These are phyloP conservation scores for Beta macrorhiza DNA, from an alignment of 179 eudicot genomes.

Conservation along the genomic window DNA sequence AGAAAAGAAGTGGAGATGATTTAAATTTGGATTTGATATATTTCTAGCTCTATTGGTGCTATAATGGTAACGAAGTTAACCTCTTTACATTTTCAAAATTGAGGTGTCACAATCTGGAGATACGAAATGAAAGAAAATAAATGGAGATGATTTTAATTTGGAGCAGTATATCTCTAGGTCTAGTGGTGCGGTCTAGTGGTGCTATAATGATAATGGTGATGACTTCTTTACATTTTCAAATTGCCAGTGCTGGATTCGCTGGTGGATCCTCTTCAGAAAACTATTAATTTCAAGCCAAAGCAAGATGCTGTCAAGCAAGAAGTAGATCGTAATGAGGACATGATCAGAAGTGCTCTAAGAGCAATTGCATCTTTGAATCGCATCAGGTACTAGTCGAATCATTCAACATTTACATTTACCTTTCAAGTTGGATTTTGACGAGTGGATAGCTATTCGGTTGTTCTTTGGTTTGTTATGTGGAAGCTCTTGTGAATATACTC, in stretches of 20 bases:
- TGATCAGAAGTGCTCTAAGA: conserved; percentile 93
- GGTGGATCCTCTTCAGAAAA: conserved; percentile 95
- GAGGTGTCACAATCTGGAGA: too few relatives aligned
- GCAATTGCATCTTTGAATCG: conserved; percentile 82
- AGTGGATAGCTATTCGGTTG: background rate
- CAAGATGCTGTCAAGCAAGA: conserved; percentile 99
- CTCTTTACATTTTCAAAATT: too few relatives aligned
- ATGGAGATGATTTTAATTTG: too few relatives aligned
- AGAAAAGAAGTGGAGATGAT: too few relatives aligned
- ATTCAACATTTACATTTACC: background rate
- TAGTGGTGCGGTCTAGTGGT: conserved; percentile 13
- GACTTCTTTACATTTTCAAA: conserved; percentile 16
- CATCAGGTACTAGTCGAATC: conserved; percentile 50
- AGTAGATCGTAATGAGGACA: conserved; percentile 98
- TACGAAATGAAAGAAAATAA: too few relatives aligned
- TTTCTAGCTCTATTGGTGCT: too few relatives aligned
- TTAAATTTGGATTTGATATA: too few relatives aligned
- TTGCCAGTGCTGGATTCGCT: conserved; percentile 80
- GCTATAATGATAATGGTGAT: conserved; percentile 14
- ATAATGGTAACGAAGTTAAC: too few relatives aligned
- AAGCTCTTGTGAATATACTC: background rate
- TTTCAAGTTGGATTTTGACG: background rate
- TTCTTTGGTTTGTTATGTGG: background rate
- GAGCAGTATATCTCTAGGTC: background rate
- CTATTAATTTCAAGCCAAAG: conserved; percentile 82